phyloP scores from a whole-genome alignment of 208 protist genomes.

The Trichomonas vaginalis region DNA sequence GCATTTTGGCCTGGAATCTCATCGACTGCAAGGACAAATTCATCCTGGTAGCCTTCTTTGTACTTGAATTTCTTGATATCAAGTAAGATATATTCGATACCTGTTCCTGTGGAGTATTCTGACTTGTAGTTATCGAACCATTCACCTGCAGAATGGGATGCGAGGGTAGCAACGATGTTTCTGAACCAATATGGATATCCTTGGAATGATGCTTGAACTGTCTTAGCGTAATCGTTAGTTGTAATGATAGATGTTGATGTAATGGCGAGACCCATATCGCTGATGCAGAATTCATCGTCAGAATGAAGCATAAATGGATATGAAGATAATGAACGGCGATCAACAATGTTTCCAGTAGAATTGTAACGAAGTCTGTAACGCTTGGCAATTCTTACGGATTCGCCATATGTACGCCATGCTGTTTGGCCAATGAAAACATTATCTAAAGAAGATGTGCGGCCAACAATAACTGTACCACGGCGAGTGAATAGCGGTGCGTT shows the following conservation, averaged over 20 bases:
- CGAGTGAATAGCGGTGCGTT: neutral
- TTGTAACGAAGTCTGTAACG: neutral
- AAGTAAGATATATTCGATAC: neutral
- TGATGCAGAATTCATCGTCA: neutral
- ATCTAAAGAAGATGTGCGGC: neutral
- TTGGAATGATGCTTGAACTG: neutral
- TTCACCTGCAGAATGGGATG: neutral
- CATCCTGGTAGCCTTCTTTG: neutral
- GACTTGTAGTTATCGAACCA: neutral
- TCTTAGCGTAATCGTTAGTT: neutral
- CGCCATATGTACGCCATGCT: neutral
- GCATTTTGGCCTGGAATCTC: neutral
- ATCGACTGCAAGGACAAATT: neutral
- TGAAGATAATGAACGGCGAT: neutral
- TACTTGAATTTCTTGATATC: neutral
- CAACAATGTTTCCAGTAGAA: neutral
- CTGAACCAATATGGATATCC: neutral
- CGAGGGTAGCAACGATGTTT: neutral
- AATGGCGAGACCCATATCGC: neutral
- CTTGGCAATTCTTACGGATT: neutral
- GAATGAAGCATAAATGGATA: neutral
- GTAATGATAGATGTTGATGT: neutral
- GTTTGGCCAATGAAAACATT: neutral
- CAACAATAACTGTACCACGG: neutral
- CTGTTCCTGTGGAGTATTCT: neutral